These are phyloP conservation scores for Ogataea degrootiae DNA, from an alignment of 805 yeast genomes.

Conservation along the genomic window DNA sequence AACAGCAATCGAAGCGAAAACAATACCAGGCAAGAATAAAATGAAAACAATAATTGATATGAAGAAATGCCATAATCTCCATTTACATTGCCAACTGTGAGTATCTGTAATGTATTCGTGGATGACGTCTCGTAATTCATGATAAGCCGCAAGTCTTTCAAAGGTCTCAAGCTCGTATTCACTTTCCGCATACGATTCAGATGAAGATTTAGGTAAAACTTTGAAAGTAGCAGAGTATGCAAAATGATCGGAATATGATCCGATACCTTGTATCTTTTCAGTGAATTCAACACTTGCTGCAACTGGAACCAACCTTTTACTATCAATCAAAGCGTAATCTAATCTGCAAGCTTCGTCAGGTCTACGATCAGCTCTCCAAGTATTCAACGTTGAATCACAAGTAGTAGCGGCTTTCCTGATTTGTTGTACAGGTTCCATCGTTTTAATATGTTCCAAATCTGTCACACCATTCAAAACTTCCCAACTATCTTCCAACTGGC, in stretches of 20 bases:
- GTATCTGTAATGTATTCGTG: conserved; percentile 44
- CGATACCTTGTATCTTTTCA: conserved; percentile 58
- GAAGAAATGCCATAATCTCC: conserved; percentile 66
- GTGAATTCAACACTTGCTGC: conserved; percentile 73
- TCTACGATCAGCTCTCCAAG: conserved; percentile 65
- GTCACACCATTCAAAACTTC: conserved; percentile 53
- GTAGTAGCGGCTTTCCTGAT: conserved; percentile 75
- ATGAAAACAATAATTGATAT: conserved; percentile 48
- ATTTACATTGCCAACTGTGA: conserved; percentile 51
- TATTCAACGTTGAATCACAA: conserved; percentile 81
- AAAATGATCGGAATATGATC: conserved; percentile 91
- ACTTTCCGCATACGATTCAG: background rate
- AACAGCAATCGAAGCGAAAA: conserved; percentile 51
- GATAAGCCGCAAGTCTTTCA: conserved; percentile 33
- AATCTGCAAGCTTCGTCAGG: conserved; percentile 77
- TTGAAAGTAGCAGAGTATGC: conserved; percentile 55
- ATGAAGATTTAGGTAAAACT: conserved; percentile 16
- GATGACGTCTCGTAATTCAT: conserved; percentile 46
- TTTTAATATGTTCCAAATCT: conserved; percentile 37
- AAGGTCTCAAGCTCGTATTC: background rate
- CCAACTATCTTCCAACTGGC: conserved; percentile 81
- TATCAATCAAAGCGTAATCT: conserved; percentile 83
- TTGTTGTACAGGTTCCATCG: conserved; percentile 55
- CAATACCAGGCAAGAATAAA: conserved; percentile 49
- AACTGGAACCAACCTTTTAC: conserved; percentile 43